Base-by-base conservation (phyloP, 1,284 basidiomycete genomes). In the Cryptococcus wingfieldii region DNA sequence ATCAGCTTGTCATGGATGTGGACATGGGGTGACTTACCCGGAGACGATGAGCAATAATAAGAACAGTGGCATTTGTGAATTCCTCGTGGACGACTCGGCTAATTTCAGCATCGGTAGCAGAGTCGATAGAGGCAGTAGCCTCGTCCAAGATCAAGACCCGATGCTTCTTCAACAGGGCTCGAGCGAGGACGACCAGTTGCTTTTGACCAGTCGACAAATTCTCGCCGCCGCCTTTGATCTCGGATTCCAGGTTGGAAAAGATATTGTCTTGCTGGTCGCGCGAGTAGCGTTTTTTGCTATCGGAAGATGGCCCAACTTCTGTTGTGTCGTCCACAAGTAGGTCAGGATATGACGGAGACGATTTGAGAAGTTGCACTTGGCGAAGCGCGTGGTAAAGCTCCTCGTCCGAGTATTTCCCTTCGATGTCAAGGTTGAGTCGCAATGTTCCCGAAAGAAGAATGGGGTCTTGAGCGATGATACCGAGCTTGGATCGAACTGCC, bases 191-290 rank as follows among this genome's bases (percentile, higher is more conserved):
- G 0, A 82, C 71, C 0, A 82, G 74, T 65, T 82, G 81, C 31
- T 79, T 77, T 62, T 82, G 80, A 5, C 80, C 80, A 0, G 78
- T 82, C 0, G 84, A 86, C 42, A 81, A 75, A 65, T 70, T 70
- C 38, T 68, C 64, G 7, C 68, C 70, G 10, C 68, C 70, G 23
- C 57, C 53, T 43, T 66, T 68, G 62, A 71, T 66, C 59, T 68
- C 68, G 37, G 52, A 62, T 38, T 71, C 67, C 27, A 71, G 62
- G 45, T 71, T 67, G 23, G 48, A 39, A 45, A 71, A 71, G 46
- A 70, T 60, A 41, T 61, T 64, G 13, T 53, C 44, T 6, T 28
- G 43, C 27, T 46, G 55, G 7, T 37, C 48, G 3, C 41, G 34
- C 4, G 28, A 38, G 4, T 8, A 6, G 5, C n/a, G 10, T 19